Conservation (phyloP, 2,329 filamentous ascomycete species). For the Huntiella abstrusa region DNA sequence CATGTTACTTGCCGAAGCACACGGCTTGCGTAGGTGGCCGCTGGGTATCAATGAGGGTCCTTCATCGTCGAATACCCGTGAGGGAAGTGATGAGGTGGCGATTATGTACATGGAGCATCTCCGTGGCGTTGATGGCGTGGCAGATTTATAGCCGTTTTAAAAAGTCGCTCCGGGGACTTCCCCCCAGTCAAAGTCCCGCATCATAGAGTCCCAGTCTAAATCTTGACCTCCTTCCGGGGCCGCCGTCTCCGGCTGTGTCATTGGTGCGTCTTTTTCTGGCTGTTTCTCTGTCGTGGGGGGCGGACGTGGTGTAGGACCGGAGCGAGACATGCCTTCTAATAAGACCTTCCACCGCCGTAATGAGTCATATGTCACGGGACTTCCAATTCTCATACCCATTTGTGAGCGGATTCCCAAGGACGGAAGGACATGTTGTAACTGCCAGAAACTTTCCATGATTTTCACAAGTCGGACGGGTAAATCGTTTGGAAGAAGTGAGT, state of each 20-base stretch:
- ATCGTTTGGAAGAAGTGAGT: conserved; percentile 30
- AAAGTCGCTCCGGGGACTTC: conserved; percentile 6
- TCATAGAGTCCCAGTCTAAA: conserved; percentile 31
- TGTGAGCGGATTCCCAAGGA: conserved; percentile 22
- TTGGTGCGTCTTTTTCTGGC: conserved; percentile 4
- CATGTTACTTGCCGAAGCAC: conserved; percentile 12
- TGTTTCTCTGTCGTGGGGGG: conserved; percentile 16
- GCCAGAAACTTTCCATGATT: conserved; percentile 32
- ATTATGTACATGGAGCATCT: neutral
- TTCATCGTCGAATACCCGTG: neutral
- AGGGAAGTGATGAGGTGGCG: neutral
- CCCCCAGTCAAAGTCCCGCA: conserved; percentile 31
- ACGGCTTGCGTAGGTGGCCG: conserved; percentile 8
- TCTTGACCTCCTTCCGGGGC: conserved; percentile 22
- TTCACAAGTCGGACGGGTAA: conserved; percentile 26
- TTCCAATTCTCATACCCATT: conserved; percentile 28
- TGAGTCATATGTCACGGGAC: conserved; percentile 31
- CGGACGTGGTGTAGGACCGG: too few relatives aligned
- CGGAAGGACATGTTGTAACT: conserved; percentile 21
- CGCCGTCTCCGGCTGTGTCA: conserved; percentile 5
- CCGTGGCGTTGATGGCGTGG: neutral
- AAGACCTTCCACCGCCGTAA: conserved; percentile 27
- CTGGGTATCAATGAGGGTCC: neutral
- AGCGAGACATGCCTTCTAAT: conserved; percentile 18
- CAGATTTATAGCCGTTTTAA: neutral